Base-by-base conservation (phyloP, 2,329 filamentous ascomycete species). In the Alternaria panax region DNA sequence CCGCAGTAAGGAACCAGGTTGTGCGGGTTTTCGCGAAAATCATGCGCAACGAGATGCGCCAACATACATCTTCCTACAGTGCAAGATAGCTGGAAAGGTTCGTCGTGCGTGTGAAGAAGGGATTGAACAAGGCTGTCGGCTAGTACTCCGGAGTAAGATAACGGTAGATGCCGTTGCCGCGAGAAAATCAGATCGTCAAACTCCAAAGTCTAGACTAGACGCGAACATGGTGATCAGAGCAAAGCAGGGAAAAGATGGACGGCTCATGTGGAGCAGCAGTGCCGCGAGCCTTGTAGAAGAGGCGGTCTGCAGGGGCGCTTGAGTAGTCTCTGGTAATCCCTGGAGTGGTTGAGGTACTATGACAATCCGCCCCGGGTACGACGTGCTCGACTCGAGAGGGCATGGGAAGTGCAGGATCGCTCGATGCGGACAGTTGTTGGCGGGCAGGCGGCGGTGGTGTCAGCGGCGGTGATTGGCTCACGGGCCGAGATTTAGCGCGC, bases 301-400 rank as follows among this genome's bases (percentile, higher is more conserved):
- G 54, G 54, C 54, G 54, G 54, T 57, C 54, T 46, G 41, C 36
- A 53, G 45, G 45, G 45, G 45, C 45, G 34, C 20, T 14, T 12
- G 45, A 20, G 48, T 53, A 41, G 40, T 22, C 5, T 25, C 18
- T 45, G 38, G 34, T 30, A 22, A 42, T 53, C 46, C 30, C 36
- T 45, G 47, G 48, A 51, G 47, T 34, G 32, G 54, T 57, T 57
- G 54, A 57, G 54, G 48, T 57, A 36, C 54, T 57, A 57, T 53
- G 25, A 42, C 22, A 27, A 24, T 48, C 54, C 48, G 25, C 40
- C 41, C 54, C 54, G 41, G 48, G 41, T 41, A 43, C 41, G 40
- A 28, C 27, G 14, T 30, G 25, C 47, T 11, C 41, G 30, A 45
- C 50, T 51, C 16, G 42, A 40, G 54, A 34, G 32, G 48, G n/a